phyloP scores from a whole-genome alignment of 2,329 filamentous ascomycete genomes.

The Clonostachys rhizophaga region DNA sequence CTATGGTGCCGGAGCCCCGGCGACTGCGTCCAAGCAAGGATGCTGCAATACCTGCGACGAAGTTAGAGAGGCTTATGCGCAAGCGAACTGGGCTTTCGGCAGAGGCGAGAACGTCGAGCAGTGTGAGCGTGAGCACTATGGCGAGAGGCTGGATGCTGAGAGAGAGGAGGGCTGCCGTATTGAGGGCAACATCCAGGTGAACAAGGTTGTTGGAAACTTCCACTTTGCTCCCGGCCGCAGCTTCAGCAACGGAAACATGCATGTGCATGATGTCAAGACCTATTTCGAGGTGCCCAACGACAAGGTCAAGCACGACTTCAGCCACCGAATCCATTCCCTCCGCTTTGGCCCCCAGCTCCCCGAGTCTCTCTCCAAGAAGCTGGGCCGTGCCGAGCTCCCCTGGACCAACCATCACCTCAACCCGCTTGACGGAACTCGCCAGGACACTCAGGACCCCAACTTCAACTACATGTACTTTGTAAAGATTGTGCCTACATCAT shows the following conservation, averaged over 20 bases:
- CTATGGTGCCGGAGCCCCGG: constrained; percentile 76
- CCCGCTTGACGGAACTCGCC: constrained; percentile 76
- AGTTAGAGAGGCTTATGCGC: constrained; percentile 89
- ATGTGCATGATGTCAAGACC: constrained; percentile 95
- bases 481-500: constrained; percentile 95
- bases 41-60: constrained; percentile 98
- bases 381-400: constrained; percentile 43
- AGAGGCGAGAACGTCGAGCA: constrained; percentile 90
- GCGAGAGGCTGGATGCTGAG: constrained; percentile 81
- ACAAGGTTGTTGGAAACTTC: constrained; percentile 99
- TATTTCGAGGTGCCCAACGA: constrained; percentile 74
- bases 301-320: constrained; percentile 72
- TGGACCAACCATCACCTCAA: constrained; percentile 93
- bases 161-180: constrained; percentile 90
- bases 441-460: constrained; percentile 74
- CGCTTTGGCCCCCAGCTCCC: constrained; percentile 92
- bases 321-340: constrained; percentile 81
- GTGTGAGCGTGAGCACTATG: constrained; percentile 91
- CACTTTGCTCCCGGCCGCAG: constrained; percentile 94
- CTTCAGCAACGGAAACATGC: constrained; percentile 95
- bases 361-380: constrained; percentile 59
- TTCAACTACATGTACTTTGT: constrained; percentile 99
- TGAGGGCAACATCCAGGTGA: constrained; percentile 86
- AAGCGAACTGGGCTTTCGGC: constrained; percentile 89
- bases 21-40: constrained; percentile 69